These are phyloP conservation scores for Fragilaria radians DNA, from an alignment of 108 stramenopile species.

Conservation along the genomic window DNA sequence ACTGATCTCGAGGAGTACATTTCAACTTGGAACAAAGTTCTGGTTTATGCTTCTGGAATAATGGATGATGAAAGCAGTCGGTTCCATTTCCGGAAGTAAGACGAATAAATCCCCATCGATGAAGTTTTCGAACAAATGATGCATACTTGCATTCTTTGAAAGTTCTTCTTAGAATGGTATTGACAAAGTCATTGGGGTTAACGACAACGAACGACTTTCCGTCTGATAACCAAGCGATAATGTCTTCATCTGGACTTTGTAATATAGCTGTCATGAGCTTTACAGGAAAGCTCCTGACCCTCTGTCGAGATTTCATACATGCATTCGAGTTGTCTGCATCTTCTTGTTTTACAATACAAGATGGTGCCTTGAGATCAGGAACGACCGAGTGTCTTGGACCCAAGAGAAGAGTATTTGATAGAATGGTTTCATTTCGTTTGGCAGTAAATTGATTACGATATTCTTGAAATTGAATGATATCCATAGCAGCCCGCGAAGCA, in stretches of 20 bases:
- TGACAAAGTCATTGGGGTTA: constrained; percentile 22
- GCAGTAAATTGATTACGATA: not conserved
- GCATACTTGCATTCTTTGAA: constrained; percentile 45
- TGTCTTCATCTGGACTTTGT: constrained; percentile 24
- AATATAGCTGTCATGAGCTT: constrained; percentile 38
- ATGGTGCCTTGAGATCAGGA: not conserved
- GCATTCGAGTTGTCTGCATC: not conserved
- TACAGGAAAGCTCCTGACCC: constrained; percentile 27
- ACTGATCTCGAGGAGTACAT: constrained; percentile 14
- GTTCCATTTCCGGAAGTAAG: constrained; percentile 46
- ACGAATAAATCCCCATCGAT: constrained; percentile 61
- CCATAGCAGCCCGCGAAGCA: not conserved
- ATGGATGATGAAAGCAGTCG: constrained; percentile 53
- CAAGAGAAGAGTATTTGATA: too few species aligned
- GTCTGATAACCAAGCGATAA: constrained; percentile 46
- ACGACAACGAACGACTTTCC: constrained; percentile 57
- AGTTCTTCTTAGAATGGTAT: constrained; percentile 20
- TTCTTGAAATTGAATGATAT: not conserved
- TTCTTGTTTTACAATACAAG: not conserved
- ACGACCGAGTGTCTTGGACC: too few species aligned
- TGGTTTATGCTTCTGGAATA: constrained; percentile 26
- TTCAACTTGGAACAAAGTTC: constrained; percentile 30
- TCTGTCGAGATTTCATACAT: constrained; percentile 4
- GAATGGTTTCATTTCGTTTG: not conserved
- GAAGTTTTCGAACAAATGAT: constrained; percentile 48